Conservation (phyloP, 2,329 filamentous ascomycete species). For the Chrysoporthe austroafricana region DNA sequence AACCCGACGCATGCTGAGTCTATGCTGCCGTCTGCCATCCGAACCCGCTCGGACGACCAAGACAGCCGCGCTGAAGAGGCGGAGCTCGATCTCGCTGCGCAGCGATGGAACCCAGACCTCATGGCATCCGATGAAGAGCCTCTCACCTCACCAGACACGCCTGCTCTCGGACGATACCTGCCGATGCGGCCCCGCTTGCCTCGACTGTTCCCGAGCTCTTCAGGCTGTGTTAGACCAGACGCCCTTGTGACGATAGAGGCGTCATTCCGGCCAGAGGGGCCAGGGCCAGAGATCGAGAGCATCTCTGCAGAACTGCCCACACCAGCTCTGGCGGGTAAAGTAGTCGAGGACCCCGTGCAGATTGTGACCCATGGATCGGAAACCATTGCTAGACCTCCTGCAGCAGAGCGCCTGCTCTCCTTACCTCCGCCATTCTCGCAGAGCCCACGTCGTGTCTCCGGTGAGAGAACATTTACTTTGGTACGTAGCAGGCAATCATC, state of each 20-base stretch:
- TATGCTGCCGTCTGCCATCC: conserved; percentile 10
- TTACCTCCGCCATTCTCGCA: conserved; percentile 19
- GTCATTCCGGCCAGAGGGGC: not conserved
- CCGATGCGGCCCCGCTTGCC: conserved; percentile 17
- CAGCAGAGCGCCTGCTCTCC: not conserved
- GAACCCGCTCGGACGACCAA: not conserved
- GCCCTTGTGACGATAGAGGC: not conserved
- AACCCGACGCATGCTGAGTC: conserved; percentile 8
- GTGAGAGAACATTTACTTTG: conserved; percentile 14
- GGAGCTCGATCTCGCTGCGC: not conserved
- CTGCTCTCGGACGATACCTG: conserved; percentile 11
- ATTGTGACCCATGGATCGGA: not conserved
- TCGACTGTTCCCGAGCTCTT: not conserved
- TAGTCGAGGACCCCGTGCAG: not conserved
- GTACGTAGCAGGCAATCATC: conserved; percentile 13
- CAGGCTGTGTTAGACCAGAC: not conserved
- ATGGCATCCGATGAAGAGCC: not conserved
- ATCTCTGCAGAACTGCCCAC: not conserved
- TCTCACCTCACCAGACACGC: conserved; percentile 12
- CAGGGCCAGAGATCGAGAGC: not conserved
- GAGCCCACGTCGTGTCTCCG: conserved; percentile 4
- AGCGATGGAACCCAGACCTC: not conserved
- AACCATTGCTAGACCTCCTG: not conserved
- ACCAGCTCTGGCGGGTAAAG: not conserved
- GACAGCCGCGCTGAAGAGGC: not conserved